These are phyloP conservation scores for Clonostachys rosea DNA, from an alignment of 2,329 filamentous ascomycete genomes.

Conservation along the genomic window DNA sequence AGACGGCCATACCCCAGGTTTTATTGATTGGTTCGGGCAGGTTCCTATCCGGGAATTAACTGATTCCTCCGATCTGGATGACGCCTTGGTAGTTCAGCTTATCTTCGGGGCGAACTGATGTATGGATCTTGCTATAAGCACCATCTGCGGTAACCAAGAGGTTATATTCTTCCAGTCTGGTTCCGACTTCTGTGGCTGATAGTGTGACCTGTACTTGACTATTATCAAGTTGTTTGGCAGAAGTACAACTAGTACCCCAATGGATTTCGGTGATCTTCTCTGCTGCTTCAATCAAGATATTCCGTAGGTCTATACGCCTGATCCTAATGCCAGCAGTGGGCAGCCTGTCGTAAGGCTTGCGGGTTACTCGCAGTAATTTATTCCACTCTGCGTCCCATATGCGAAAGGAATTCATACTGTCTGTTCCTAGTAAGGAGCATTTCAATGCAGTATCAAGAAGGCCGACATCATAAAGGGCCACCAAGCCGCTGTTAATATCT, in stretches of 20 bases:
- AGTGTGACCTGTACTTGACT: conserved; percentile 14
- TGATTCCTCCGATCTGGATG: conserved; percentile 27
- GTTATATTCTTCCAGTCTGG: conserved; percentile 23
- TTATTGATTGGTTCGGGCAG: conserved; percentile 22
- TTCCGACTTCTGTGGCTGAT: not conserved
- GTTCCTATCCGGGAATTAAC: conserved; percentile 21
- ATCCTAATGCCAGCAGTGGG: conserved; percentile 29
- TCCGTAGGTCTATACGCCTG: conserved; percentile 24
- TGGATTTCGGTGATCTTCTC: conserved; percentile 9
- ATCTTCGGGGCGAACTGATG: conserved; percentile 28
- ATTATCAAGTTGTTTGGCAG: conserved; percentile 8
- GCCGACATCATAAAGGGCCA: conserved; percentile 29
- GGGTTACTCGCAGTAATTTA: conserved; percentile 20
- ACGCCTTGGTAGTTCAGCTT: conserved; percentile 30
- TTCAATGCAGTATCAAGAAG: conserved; percentile 24
- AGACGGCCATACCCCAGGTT: conserved; percentile 34
- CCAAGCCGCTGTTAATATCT: conserved; percentile 23
- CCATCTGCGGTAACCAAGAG: conserved; percentile 40
- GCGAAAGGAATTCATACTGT: conserved; percentile 24
- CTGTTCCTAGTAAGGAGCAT: conserved; percentile 19
- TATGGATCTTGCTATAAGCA: conserved; percentile 31
- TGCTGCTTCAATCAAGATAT: conserved; percentile 20
- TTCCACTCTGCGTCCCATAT: conserved; percentile 33
- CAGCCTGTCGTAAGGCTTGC: conserved; percentile 20
- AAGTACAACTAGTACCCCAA: conserved; percentile 17